Evolutionary conservation across 148 eudicot genomes (phyloP).

Genomic region (Fagopyrum homotropicum): DNA sequence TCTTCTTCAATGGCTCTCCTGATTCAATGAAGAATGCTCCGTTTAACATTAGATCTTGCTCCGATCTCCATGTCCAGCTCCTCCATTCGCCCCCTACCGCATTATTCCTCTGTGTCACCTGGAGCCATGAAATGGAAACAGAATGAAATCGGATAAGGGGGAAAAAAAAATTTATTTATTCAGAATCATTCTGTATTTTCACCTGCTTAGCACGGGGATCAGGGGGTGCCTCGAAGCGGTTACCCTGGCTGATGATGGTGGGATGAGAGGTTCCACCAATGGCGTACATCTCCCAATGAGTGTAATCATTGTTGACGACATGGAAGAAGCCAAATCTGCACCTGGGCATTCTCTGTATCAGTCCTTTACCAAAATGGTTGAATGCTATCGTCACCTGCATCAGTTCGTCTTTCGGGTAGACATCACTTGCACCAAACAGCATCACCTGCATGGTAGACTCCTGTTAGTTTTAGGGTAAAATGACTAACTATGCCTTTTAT

Average conservation of each 20-base stretch:
- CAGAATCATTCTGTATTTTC: too few relatives aligned
- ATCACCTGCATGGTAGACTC: constrained; percentile 20
- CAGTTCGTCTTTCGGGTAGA: constrained; percentile 18
- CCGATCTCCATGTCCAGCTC: constrained; percentile 49
- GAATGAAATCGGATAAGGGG: too few relatives aligned
- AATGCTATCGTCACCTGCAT: constrained; percentile 46
- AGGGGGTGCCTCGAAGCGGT: constrained; percentile 43
- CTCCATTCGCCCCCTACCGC: constrained; percentile 30
- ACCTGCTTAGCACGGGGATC: constrained; percentile 1
- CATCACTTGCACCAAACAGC: constrained; percentile 37
- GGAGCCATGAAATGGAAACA: neutral
- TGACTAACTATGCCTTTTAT: too few relatives aligned
- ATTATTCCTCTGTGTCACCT: constrained; percentile 41
- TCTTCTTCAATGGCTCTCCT: constrained; percentile 25
- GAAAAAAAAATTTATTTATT: too few relatives aligned
- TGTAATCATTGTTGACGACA: constrained; percentile 57
- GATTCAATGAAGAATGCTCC: constrained; percentile 54
- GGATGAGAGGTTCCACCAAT: constrained; percentile 48
- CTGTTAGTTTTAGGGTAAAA: too few relatives aligned
- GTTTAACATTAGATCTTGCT: constrained; percentile 33
- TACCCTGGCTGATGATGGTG: constrained; percentile 53
- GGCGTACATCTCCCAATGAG: constrained; percentile 52
- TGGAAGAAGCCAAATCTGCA: constrained; percentile 51
- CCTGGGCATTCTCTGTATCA: constrained; percentile 56
- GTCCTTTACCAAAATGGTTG: constrained; percentile 48